Evolutionary conservation across 306 rosid species (phyloP), one percentile per base, ranked within the genome.

Genomic region (Vigna radiata): DNA sequence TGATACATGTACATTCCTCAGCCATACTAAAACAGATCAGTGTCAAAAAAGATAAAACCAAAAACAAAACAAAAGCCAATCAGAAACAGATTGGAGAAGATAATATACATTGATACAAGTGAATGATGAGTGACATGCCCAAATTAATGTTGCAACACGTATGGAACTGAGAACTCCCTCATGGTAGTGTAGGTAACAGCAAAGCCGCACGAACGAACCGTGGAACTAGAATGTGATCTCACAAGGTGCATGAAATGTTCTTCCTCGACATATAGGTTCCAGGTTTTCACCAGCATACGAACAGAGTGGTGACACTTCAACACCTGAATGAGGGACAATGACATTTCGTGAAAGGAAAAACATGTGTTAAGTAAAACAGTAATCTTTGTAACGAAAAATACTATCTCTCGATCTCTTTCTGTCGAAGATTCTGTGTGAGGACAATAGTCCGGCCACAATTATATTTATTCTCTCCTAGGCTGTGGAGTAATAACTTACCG

Each of bases 211-310:
- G 76, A 63, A 79, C 54, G 76, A 63, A 52, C 64, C 47, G 65
- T 47, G 50, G 73, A 66, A 81, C 90, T 89, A 95, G 84, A 88
- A 96, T 41, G 97, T 63, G 75, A 96, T 96, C 88, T 96, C 99
- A 54, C 97, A 90, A 47, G 99, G 99, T 16, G 99, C 99, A 62
- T 96, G 99, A 70, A 96, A 96, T 63, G 99, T 96, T 87, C 99
- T 89, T 77, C 97, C 97, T 63, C 97, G 96, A 84, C 99, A 92
- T 58, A 96, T 86, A 41, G 97, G 91, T 74, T 96, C 99, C 39
- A 96, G 90, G 83, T 92, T 92, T 81, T 96, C 99, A 36, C 99
- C 99, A 4, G 88, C 94, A 64, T 87, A 92, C n/a, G 99, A 96
- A 75, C 99, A 92, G 29, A 88, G 91, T 48, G 99, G 97, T 19